phyloP scores from a whole-genome alignment of 2,329 filamentous ascomycete species.

The Pyrenophora seminiperda region DNA sequence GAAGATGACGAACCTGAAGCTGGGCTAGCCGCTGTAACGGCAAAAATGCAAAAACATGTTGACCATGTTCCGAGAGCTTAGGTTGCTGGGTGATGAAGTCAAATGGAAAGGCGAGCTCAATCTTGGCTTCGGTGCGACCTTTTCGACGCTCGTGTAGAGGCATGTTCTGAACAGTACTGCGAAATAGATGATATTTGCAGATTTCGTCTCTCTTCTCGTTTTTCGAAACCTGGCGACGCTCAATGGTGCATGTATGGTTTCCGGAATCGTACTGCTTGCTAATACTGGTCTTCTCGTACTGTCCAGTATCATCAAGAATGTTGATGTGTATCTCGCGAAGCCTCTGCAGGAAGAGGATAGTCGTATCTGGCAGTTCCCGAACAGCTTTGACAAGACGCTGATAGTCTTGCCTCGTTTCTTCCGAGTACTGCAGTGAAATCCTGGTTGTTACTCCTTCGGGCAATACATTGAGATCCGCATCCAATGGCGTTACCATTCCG shows the following conservation, averaged over 20 bases:
- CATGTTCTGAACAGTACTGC: constrained; percentile 4
- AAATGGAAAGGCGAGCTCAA: constrained; percentile 34
- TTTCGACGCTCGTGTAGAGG: constrained; percentile 18
- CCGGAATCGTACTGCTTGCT: too few species aligned
- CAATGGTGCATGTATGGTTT: not conserved
- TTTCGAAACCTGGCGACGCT: not conserved
- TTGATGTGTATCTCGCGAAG: constrained; percentile 10
- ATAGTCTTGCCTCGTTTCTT: constrained; percentile 5
- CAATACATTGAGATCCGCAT: constrained; percentile 18
- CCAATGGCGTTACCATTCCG: constrained; percentile 58
- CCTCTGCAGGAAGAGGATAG: constrained; percentile 19
- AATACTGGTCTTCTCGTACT: not conserved
- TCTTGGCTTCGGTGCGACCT: not conserved
- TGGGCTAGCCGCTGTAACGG: constrained; percentile 23
- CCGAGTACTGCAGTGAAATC: constrained; percentile 19
- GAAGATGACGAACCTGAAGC: constrained; percentile 21
- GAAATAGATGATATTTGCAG: not conserved
- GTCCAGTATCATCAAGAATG: not conserved
- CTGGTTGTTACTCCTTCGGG: constrained; percentile 20
- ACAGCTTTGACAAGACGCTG: constrained; percentile 10
- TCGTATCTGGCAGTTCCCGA: constrained; percentile 18
- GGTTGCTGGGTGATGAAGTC: constrained; percentile 14
- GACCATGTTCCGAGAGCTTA: constrained; percentile 18
- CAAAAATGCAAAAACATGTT: constrained; percentile 28
- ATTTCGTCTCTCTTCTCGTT: not conserved